Evolutionary conservation across 2,329 filamentous ascomycete genomes (phyloP), one percentile per base, ranked within the genome.

Genomic region (Colletotrichum filicis): DNA sequence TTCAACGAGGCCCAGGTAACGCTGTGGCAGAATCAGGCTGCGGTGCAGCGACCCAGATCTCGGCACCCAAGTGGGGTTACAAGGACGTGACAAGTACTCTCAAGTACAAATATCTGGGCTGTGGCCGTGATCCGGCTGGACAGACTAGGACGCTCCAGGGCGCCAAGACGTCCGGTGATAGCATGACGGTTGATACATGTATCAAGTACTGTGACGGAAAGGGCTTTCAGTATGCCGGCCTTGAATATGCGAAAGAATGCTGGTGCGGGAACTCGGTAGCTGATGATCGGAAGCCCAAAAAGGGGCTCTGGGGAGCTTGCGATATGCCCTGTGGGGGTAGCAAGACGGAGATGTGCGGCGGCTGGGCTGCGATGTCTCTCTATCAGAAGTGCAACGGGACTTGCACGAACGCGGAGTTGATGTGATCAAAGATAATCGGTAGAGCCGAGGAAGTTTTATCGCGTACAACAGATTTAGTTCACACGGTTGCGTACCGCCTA

Each of bases 91-190:
- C 83, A 3, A 76, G 76, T 22, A 81, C 81, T 46, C 80, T 83
- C 62, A 80, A 82, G 2, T 91, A 87, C 85, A 80, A 79, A 26
- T 90, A 90, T 76, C 75, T 84, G n/a, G 88, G 88, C 46, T 91
- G 89, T 77, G 88, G 85, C 32, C 62, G 74, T 16, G 82, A 84
- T 64, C 74, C 76, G 8, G 74, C 73, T 6, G 78, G 78, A 5
- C 74, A 76, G 58, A 71, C 70, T 3, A 78, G 83, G 1, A 80
- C 83, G 1, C 76, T 85, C 3, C 75, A 68, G 5, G 76, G 76
- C 19, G 78, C 78, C 5, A 76, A 74, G 2, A 79, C 77, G 53
- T 75, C 81, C 2, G 72, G 77, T 26, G 79, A 76, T 4, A 73
- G 76, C 9, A 83, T 84, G 82, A 83, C 81, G 0, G 76, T 83